Percentiles rank a stretch among this genome's conserved stretches.
Evolutionary conservation across 805 yeast species (phyloP).

Genomic region (Candida khao-thaluensis): DNA sequence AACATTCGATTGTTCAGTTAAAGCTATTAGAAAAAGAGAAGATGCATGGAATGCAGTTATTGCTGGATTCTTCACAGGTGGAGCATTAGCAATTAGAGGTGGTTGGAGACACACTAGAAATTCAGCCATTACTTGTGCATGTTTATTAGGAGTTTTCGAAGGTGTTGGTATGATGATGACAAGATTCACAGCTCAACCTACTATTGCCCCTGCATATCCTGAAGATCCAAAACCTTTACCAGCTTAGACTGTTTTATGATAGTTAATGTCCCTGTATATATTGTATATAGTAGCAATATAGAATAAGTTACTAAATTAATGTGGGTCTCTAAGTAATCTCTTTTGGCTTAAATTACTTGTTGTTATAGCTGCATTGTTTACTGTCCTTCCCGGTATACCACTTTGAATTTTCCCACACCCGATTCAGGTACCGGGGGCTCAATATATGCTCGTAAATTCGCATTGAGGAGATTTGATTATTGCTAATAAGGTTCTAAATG

Average conservation of each 20-base stretch:
- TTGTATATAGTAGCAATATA: conserved; percentile 6
- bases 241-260: conserved; percentile 23
- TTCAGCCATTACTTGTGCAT: conserved; percentile 96
- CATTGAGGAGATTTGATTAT: not conserved
- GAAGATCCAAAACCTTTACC: conserved; percentile 39
- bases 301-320: no score
- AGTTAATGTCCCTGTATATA: conserved; percentile 6
- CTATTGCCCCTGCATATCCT: conserved; percentile 45
- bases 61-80: conserved; percentile 98
- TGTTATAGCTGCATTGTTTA: no score
- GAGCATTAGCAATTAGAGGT: conserved; percentile 96
- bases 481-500: conserved; percentile 18
- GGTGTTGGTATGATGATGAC: conserved; percentile 98
- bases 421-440: no score
- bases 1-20: conserved; percentile 91
- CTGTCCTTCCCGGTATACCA: no score
- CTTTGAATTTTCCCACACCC: no score
- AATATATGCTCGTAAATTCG: conserved; percentile 1
- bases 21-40: conserved; percentile 94
- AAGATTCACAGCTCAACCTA: conserved; percentile 80
- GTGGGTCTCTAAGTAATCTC: not conserved
- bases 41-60: conserved; percentile 98
- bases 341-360: no score
- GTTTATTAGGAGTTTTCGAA: conserved; percentile 93
- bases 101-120: conserved; percentile 97